Percentiles rank a stretch among this genome's conserved stretches.
phyloP scores from a whole-genome alignment of 306 rosid species.

The Albizia julibrissin region DNA sequence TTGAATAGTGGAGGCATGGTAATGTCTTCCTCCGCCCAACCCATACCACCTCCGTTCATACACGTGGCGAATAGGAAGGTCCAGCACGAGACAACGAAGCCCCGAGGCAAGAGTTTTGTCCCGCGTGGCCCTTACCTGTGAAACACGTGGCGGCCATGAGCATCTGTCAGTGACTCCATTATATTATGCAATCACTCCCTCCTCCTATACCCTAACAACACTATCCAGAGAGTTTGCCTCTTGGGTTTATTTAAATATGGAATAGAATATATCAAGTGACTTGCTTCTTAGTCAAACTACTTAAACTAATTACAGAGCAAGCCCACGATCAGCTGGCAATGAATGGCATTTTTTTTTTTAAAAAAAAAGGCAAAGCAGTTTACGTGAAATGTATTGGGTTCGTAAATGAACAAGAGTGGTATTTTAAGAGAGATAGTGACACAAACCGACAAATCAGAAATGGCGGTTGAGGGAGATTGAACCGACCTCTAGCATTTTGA shows the following conservation, averaged over 20 bases:
- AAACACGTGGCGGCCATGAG: neutral
- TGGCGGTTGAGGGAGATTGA: slow-evolving; percentile 1
- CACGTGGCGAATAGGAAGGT: neutral
- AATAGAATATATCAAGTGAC: neutral
- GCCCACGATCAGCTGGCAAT: neutral
- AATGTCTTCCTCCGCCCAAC: no score
- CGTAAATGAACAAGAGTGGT: neutral
- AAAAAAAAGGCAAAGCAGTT: neutral
- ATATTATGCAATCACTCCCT: neutral
- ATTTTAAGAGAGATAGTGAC: neutral
- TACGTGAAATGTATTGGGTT: neutral
- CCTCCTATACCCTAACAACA: neutral
- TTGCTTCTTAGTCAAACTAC: neutral
- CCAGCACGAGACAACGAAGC: no score
- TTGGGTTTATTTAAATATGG: neutral
- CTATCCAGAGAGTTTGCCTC: neutral
- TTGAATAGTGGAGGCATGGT: no score
- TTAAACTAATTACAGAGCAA: neutral
- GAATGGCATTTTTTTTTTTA: neutral
- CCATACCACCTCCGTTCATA: no score
- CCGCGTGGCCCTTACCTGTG: neutral
- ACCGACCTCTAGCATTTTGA: neutral
- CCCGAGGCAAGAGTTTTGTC: neutral
- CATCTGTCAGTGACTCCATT: neutral
- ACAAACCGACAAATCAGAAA: neutral